Conservation (phyloP, 164 flowering plant species). For the Aristolochia fimbriata region DNA sequence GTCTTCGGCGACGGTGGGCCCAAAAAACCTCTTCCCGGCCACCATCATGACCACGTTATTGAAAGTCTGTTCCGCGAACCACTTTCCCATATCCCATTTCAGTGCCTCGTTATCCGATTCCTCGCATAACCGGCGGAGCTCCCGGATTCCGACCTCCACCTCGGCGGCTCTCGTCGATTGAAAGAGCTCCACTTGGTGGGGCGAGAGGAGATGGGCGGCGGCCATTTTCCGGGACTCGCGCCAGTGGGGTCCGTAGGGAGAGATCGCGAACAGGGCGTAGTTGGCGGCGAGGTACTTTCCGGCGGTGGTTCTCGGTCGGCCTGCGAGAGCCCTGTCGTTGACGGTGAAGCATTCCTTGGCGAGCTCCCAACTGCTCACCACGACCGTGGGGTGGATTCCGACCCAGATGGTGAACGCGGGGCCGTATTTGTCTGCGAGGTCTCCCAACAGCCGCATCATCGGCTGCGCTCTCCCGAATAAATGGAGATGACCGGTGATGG, state of each 20-base stretch:
- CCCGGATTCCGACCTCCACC: neutral
- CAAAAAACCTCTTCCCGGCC: slow-evolving; percentile 1
- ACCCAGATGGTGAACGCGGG: slow-evolving; percentile 4
- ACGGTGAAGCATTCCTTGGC: slow-evolving; percentile 13
- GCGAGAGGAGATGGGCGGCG: slow-evolving; percentile 6
- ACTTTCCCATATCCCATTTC: slow-evolving; percentile 1
- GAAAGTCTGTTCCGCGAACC: neutral
- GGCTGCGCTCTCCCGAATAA: neutral
- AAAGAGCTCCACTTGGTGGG: neutral
- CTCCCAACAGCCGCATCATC: neutral
- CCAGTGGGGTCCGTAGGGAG: slow-evolving; percentile 8
- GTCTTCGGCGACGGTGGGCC: neutral
- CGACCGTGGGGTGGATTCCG: slow-evolving; percentile 2
- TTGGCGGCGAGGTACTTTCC: slow-evolving; percentile 6
- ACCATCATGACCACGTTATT: neutral
- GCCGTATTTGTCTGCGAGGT: slow-evolving; percentile 6
- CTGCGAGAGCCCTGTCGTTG: slow-evolving; percentile 6
- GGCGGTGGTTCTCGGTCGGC: neutral
- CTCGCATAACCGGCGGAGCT: neutral
- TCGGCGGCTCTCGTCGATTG: slow-evolving; percentile 1
- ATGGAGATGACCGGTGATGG: slow-evolving; percentile 7
- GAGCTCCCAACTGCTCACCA: slow-evolving; percentile 5
- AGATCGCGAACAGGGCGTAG: slow-evolving; percentile 3
- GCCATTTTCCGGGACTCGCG: slow-evolving; percentile 1
- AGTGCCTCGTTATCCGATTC: neutral